A percentile compares a stretch with the other conserved stretches of the same genome.
These are phyloP conservation scores for Sporothrix brasiliensis DNA, from an alignment of 2,329 filamentous ascomycete genomes.

Conservation along the genomic window DNA sequence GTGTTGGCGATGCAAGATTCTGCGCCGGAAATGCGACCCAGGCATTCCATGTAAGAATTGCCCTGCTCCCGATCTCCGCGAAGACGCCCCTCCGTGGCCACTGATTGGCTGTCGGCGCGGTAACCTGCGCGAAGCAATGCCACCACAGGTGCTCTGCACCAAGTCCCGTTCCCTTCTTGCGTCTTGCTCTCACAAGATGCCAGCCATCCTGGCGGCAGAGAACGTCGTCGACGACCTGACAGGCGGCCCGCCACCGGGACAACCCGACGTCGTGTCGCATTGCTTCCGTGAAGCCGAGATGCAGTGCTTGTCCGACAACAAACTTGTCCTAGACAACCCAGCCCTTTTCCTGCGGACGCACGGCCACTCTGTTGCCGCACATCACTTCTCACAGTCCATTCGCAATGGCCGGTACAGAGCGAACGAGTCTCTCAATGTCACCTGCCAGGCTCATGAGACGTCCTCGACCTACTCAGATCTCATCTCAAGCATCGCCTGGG, in stretches of 20 bases:
- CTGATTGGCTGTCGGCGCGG: slow-evolving; percentile 42
- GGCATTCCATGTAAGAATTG: slow-evolving; percentile 41
- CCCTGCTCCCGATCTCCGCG: slow-evolving; percentile 40
- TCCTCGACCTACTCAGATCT: slow-evolving; percentile 40
- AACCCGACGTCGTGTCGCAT: slow-evolving; percentile 35
- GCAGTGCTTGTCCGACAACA: slow-evolving; percentile 41
- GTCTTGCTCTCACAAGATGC: slow-evolving; percentile 30
- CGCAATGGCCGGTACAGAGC: slow-evolving; percentile 40
- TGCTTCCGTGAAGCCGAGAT: slow-evolving; percentile 40
- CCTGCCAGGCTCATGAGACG: slow-evolving; percentile 33
- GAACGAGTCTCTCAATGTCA: slow-evolving; percentile 36
- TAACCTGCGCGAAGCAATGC: slow-evolving; percentile 39
- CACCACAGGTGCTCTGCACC: slow-evolving; percentile 39
- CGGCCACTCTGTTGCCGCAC: slow-evolving; percentile 34
- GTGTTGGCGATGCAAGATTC: slow-evolving; percentile 43
- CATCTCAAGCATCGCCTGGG: slow-evolving; percentile 42
- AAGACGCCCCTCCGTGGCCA: slow-evolving; percentile 42
- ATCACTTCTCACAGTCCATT: slow-evolving; percentile 38
- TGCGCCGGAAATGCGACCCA: slow-evolving; percentile 41
- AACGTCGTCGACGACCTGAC: slow-evolving; percentile 27
- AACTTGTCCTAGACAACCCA: slow-evolving; percentile 40
- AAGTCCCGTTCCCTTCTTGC: slow-evolving; percentile 33
- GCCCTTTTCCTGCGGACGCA: slow-evolving; percentile 38
- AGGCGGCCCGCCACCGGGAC: slow-evolving; percentile 19
- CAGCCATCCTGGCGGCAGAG: slow-evolving; percentile 31